Base-by-base conservation (phyloP, 2,329 filamentous ascomycete species). In the Ophiocordyceps robertsii region DNA sequence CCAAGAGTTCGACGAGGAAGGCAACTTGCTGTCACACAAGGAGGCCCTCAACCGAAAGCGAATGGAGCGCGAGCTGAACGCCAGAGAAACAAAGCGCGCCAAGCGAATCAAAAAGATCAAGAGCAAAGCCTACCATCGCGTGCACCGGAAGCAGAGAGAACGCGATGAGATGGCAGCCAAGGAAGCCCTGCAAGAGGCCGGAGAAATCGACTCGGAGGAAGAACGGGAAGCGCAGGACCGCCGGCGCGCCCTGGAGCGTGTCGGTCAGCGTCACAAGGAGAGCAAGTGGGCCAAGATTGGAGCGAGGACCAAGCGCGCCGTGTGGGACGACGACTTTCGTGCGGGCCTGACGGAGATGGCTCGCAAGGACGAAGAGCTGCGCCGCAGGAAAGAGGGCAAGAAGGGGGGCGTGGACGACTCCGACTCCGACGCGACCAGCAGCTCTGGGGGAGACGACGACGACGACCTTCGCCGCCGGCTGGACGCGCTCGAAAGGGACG, bases 21-120 rank as follows among this genome's bases (percentile, higher is more conserved):
- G 79, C 11, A 83, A 87, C 44, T 77, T 83, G 48, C 63, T 90
- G 41, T 83, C 81, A 1, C 70, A 81, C 39, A 82, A 79, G 55
- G 82, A 81, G 39, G 72, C 85, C 21, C 73, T 81, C 43, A 78
- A 81, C 39, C 79, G 89, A 55, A 73, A 90, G 44, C 80, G 92
- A 12, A 80, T 80, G 59, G 80, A 85, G 48, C 75, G 92, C 51
- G 90, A 96, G 54, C 66, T 95, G 8, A 73, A 90, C 49, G 95
- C 93, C 53, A 76, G 89, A 11, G 90, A 96, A 63, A 83, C 93
- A 55, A 81, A 88, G 37, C 82, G 88, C 44, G 77, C 88, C 8
- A 93, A 89, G 64, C 82, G 92, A 21, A 87, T 98, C 64, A 95
- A 95, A 67, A 96, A 96, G 69, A 98, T 98, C 67, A 98, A 98